phyloP scores from a whole-genome alignment of 2,329 filamentous ascomycete genomes.

The Exophiala dermatitidis region DNA sequence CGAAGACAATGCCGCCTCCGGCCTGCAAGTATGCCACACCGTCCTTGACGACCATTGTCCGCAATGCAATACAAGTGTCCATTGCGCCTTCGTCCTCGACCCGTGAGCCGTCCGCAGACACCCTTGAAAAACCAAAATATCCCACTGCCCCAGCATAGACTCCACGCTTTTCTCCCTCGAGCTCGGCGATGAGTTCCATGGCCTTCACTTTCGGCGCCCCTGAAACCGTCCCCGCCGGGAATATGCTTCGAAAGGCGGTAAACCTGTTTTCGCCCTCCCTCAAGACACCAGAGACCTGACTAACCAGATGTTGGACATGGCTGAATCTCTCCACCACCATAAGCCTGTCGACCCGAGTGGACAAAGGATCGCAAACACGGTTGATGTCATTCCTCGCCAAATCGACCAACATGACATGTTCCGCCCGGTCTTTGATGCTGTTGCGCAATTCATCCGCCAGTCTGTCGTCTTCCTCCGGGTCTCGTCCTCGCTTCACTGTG shows the following conservation, averaged over 20 bases:
- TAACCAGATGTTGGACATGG: slow-evolving; percentile 94
- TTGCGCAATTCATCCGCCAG: slow-evolving; percentile 69
- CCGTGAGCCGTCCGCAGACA: slow-evolving; percentile 55
- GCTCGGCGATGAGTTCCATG: slow-evolving; percentile 93
- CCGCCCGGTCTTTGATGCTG: slow-evolving; percentile 84
- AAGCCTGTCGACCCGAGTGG: slow-evolving; percentile 82
- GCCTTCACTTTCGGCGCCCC: slow-evolving; percentile 93
- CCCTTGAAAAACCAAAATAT: slow-evolving; percentile 82
- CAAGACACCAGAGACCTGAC: slow-evolving; percentile 87
- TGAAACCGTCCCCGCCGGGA: slow-evolving; percentile 91
- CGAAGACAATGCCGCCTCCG: slow-evolving; percentile 83
- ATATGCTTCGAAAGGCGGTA: slow-evolving; percentile 92
- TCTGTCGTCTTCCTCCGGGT: slow-evolving; percentile 69
- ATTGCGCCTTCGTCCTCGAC: slow-evolving; percentile 68
- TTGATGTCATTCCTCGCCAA: slow-evolving; percentile 95
- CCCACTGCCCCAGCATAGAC: slow-evolving; percentile 94
- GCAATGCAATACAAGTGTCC: slow-evolving; percentile 76
- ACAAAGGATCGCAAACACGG: slow-evolving; percentile 82
- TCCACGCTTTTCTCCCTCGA: slow-evolving; percentile 88
- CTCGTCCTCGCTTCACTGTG: slow-evolving; percentile 80
- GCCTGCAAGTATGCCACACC: slow-evolving; percentile 85
- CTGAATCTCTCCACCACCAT: slow-evolving; percentile 95
- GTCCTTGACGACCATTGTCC: slow-evolving; percentile 92
- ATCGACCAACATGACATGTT: slow-evolving; percentile 97
- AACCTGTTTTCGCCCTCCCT: slow-evolving; percentile 78